These are phyloP conservation scores for Aureobasidium subglaciale DNA, from an alignment of 2,329 filamentous ascomycete species.

Conservation along the genomic window DNA sequence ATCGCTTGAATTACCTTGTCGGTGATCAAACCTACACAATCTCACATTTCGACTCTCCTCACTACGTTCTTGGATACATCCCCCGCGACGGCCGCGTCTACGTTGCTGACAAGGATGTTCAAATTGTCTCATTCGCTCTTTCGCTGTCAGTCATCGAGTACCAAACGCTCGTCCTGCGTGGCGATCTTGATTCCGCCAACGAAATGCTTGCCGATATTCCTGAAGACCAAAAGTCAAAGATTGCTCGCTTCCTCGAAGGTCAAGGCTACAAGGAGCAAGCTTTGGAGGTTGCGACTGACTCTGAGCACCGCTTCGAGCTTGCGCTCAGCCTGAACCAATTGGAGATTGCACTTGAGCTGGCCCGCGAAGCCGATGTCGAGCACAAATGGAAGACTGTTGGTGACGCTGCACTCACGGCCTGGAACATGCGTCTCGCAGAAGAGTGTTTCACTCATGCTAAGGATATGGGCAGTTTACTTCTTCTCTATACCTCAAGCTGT, in stretches of 20 bases:
- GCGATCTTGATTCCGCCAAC: slow-evolving; percentile 83
- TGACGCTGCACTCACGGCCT: slow-evolving; percentile 76
- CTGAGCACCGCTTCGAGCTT: slow-evolving; percentile 94
- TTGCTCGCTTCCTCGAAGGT: slow-evolving; percentile 92
- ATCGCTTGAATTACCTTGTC: slow-evolving; percentile 94
- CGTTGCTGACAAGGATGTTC: slow-evolving; percentile 90
- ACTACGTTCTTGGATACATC: slow-evolving; percentile 94
- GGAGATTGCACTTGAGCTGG: slow-evolving; percentile 77
- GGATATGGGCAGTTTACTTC: slow-evolving; percentile 79
- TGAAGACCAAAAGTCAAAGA: slow-evolving; percentile 93
- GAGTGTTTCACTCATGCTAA: slow-evolving; percentile 90
- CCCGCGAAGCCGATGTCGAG: slow-evolving; percentile 74
- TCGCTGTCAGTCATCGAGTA: slow-evolving; percentile 93
- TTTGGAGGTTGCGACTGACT: slow-evolving; percentile 85
- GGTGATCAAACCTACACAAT: slow-evolving; percentile 97
- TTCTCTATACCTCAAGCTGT: slow-evolving; percentile 80
- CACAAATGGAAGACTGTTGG: slow-evolving; percentile 99
- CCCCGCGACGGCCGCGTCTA: slow-evolving; percentile 93
- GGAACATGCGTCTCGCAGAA: slow-evolving; percentile 81
- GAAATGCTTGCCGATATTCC: slow-evolving; percentile 81
- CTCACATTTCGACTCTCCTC: slow-evolving; percentile 89
- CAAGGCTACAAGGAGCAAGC: slow-evolving; percentile 96
- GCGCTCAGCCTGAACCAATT: slow-evolving; percentile 76
- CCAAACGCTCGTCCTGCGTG: slow-evolving; percentile 88
- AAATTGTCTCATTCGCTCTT: slow-evolving; percentile 80